phyloP scores from a whole-genome alignment of 1,284 basidiomycete species.

The Caloboletus inedulis region DNA sequence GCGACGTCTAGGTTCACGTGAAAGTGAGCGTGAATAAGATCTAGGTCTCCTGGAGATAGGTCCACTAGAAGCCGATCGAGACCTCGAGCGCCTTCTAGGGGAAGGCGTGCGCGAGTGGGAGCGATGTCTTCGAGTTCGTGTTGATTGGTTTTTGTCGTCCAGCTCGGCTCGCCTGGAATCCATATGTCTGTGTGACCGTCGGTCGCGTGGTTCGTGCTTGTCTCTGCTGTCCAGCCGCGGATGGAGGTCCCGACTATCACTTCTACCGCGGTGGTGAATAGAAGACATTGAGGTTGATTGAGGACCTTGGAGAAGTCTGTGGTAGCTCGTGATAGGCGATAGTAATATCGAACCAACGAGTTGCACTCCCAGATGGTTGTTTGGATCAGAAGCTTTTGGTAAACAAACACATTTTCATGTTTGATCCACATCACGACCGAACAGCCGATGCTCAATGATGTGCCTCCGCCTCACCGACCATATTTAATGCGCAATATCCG shows the following conservation, averaged over 20 bases:
- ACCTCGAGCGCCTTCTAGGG: constrained; percentile 23
- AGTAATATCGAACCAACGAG: constrained; percentile 3
- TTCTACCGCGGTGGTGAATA: constrained; percentile 21
- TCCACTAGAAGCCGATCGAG: constrained; percentile 27
- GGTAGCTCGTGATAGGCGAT: not conserved
- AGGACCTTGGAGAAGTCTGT: not conserved
- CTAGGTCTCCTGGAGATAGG: constrained; percentile 13
- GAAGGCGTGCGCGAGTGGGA: constrained; percentile 26
- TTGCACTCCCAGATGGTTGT: constrained; percentile 19
- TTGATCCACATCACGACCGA: constrained; percentile 24
- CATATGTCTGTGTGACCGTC: constrained; percentile 16
- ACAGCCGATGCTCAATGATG: constrained; percentile 13
- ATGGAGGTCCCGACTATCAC: constrained; percentile 17
- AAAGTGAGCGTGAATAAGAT: constrained; percentile 27
- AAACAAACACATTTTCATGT: constrained; percentile 25
- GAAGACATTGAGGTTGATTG: constrained; percentile 19
- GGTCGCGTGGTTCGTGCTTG: constrained; percentile 18
- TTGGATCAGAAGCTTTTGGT: constrained; percentile 29
- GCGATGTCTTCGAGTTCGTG: constrained; percentile 5
- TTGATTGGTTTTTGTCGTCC: constrained; percentile 7
- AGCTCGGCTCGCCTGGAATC: constrained; percentile 11
- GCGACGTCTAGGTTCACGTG: constrained; percentile 24
- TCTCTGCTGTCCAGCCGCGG: constrained; percentile 14
- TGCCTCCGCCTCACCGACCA: constrained; percentile 8
- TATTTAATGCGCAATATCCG: constrained; percentile 28